Base-by-base conservation (phyloP, 192 early-diverging fungal species). In the Coemansia sp. region DNA sequence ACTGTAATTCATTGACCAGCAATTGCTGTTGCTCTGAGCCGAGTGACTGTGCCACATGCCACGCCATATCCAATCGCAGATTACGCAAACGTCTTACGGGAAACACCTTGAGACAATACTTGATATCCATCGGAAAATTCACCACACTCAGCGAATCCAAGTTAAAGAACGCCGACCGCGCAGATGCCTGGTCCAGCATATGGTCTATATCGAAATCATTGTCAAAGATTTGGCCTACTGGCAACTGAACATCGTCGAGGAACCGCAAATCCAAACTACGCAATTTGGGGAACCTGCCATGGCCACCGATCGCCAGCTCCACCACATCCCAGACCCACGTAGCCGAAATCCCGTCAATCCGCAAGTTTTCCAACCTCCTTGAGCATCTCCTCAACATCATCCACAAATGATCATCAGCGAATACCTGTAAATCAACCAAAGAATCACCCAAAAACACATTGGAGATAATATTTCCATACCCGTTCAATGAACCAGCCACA, bases 341-440 rank as follows among this genome's bases (percentile, higher is more conserved):
- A 5, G 28, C 22, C 25, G 67, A 57, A 34, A 75, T 69, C 5
- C 56, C 62, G 0, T 38, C 5, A 1, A 75, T 30, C 0, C 67
- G 57, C n/a, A 75, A 20, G 3, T 45, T 18, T 2, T 16, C 14
- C 31, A 72, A 48, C 42, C 17, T 8, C 42, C 7, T 3, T 12
- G 42, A 8, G 1, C 42, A 45, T 16, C 42, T 8, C 42, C 42
- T 0, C 5, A 45, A 0, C 42, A 45, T 12, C 42, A 12, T 16
- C 42, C 12, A 8, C 7, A 8, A 3, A 16, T 12, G 7, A 45
- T 45, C 0, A 36, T 11, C 0, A 31, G 7, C 5, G 71, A n/a
- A 7, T 20, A 33, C 0, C 36, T 28, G 2, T n/a, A 16, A 8
- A 59, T 45, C 40, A 72, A 34, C 18, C 3, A 2, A 20, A 31